Evolutionary conservation across 108 stramenopile species (phyloP).

Genomic region (Skeletonema menzelii): DNA sequence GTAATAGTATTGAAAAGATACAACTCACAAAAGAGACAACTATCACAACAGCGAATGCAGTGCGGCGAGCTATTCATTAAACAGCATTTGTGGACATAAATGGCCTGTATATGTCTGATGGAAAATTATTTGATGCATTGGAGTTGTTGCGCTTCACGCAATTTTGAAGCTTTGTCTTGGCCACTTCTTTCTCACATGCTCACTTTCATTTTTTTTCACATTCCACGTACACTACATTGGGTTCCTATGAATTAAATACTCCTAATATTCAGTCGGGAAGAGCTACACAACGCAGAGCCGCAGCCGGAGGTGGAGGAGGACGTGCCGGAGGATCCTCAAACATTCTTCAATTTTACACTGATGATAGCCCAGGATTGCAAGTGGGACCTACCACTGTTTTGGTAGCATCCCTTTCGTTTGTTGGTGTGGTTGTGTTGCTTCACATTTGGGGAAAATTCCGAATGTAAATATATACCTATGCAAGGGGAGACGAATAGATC

Average conservation of each 20-base stretch:
- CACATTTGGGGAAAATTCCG: constrained; percentile 95
- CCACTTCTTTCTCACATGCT: neutral
- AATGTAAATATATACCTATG: constrained; percentile 46
- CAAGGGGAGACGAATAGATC: neutral
- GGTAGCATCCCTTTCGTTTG: constrained; percentile 83
- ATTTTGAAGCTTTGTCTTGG: neutral
- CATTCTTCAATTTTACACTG: constrained; percentile 92
- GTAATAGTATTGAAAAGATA: neutral
- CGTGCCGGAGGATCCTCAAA: constrained; percentile 77
- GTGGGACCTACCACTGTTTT: constrained; percentile 92
- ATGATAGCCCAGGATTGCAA: constrained; percentile 93
- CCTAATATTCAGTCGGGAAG: constrained; percentile 37
- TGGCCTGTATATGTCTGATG: neutral
- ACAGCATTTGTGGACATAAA: neutral
- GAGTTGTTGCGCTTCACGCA: neutral
- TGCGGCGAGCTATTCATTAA: neutral
- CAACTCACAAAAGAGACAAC: too few relatives aligned
- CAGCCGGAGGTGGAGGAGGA: constrained; percentile 58
- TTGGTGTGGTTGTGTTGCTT: constrained; percentile 89
- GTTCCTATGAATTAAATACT: neutral
- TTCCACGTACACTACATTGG: neutral
- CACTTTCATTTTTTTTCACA: neutral
- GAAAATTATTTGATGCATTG: neutral
- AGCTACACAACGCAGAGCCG: constrained; percentile 55
- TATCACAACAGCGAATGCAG: too few relatives aligned